phyloP scores from a whole-genome alignment of 2,329 filamentous ascomycete genomes.

The Colletotrichum tropicale region DNA sequence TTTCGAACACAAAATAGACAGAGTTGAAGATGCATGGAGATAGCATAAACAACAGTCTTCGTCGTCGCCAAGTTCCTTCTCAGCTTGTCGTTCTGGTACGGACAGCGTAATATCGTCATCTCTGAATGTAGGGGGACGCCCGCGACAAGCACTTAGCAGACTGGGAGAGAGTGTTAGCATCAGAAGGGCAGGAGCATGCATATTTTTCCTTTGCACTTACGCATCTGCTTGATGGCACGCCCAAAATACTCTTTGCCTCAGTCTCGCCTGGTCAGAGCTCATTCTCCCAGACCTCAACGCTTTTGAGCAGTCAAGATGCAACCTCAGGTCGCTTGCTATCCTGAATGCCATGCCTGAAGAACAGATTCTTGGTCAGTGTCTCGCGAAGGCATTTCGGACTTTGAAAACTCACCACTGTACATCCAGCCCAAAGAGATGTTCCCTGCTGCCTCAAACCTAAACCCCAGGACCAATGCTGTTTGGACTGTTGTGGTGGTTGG shows the following conservation, averaged over 20 bases:
- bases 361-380: background rate
- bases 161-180: background rate
- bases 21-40: background rate
- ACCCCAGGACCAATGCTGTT: background rate
- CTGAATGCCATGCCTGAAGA: constrained; percentile 2
- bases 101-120: background rate
- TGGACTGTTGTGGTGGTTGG: constrained; percentile 2
- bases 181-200: accelerated
- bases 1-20: background rate
- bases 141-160: background rate
- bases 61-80: background rate
- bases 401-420: background rate
- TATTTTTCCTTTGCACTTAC: background rate
- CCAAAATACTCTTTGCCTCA: constrained; percentile 10
- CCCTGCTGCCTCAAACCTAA: background rate
- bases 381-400: background rate
- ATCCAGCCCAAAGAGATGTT: background rate
- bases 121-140: background rate
- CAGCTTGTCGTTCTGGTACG: background rate
- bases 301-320: constrained; percentile 5
- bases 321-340: background rate
- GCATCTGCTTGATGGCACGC: constrained; percentile 2
- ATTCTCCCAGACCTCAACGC: background rate
- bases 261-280: background rate
- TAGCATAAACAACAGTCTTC: background rate